These are phyloP conservation scores for Syzygium grande DNA, from an alignment of 345 rosid species.

Conservation along the genomic window DNA sequence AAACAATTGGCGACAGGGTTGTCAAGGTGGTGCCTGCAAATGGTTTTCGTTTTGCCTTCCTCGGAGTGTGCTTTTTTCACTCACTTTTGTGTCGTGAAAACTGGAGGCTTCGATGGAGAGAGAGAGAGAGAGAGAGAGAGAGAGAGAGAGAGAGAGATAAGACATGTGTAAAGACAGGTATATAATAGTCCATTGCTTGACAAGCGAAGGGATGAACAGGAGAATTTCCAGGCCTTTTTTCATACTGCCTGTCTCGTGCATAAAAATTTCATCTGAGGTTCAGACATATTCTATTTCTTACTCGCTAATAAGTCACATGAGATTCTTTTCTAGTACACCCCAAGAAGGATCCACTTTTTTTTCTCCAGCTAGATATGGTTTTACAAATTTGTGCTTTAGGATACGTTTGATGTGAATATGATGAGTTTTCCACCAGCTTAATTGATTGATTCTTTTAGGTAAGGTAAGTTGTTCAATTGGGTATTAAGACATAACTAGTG, in stretches of 20 bases:
- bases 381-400: neutral
- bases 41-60: neutral
- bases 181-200: neutral
- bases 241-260: neutral
- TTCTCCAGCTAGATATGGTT: neutral
- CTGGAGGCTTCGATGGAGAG: neutral
- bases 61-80: neutral
- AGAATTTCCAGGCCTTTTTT: neutral
- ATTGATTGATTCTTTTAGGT: neutral
- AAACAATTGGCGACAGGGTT: constrained; percentile 1
- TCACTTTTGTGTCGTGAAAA: neutral
- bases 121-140: neutral
- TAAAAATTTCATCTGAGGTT: too few relatives aligned
- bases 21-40: neutral
- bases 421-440: neutral
- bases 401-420: neutral
- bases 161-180: neutral
- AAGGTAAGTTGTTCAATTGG: neutral
- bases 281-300: too few relatives aligned
- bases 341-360: neutral
- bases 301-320: neutral
- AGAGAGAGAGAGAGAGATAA: neutral
- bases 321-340: neutral
- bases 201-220: neutral
- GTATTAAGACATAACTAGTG: neutral